Evolutionary conservation across 1,284 basidiomycete genomes (phyloP).

Genomic region (Mycena citricolor): DNA sequence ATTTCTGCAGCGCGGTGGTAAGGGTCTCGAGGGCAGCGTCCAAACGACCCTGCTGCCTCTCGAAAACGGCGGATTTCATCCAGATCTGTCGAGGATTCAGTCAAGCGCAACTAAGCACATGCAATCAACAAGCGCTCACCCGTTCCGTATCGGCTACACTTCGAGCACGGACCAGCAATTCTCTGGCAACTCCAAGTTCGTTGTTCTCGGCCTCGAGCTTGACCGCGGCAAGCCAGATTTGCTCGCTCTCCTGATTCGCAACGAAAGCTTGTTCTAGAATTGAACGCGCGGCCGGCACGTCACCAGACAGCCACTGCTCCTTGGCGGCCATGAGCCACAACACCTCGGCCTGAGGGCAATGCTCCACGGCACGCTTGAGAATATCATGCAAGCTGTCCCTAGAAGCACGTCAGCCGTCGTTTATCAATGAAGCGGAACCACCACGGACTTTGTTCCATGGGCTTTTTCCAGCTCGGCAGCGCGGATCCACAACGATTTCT

Average conservation of each 20-base stretch:
- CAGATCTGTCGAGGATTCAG: constrained; percentile 64
- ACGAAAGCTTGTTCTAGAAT: constrained; percentile 89
- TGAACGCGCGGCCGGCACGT: constrained; percentile 82
- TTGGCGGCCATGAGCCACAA: constrained; percentile 97
- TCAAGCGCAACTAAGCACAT: constrained; percentile 9
- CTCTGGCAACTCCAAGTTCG: constrained; percentile 79
- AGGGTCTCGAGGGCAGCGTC: constrained; percentile 73
- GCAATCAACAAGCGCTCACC: constrained; percentile 45
- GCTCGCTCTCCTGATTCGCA: constrained; percentile 93
- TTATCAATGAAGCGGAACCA: constrained; percentile 7
- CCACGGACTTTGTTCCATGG: constrained; percentile 71
- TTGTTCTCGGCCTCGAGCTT: constrained; percentile 94
- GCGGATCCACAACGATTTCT: constrained; percentile 78
- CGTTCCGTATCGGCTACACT: constrained; percentile 87
- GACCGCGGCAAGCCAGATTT: constrained; percentile 95
- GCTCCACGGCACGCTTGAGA: constrained; percentile 79
- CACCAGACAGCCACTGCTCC: constrained; percentile 87
- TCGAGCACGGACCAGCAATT: constrained; percentile 84
- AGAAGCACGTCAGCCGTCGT: constrained; percentile 6
- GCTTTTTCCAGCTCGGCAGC: constrained; percentile 90
- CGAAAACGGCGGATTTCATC: constrained; percentile 96
- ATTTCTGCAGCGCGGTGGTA: constrained; percentile 70
- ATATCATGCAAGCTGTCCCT: constrained; percentile 80
- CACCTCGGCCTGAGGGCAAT: constrained; percentile 90
- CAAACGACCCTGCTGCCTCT: constrained; percentile 80